Conservation (phyloP, 305 asterid genomes). For the Ajuga reptans region DNA sequence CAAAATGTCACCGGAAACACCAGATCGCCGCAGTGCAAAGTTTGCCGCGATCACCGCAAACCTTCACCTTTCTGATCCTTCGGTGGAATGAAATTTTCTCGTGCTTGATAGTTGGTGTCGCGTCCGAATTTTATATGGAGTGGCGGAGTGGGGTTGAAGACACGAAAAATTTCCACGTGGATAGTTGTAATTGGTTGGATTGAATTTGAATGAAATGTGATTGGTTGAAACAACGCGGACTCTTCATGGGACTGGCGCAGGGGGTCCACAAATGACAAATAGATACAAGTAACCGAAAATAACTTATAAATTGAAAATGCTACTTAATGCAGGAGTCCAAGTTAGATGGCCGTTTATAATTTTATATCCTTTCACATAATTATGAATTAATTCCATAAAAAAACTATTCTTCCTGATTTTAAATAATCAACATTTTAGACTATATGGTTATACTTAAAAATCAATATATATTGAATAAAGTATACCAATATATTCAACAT, state of each 20-base stretch:
- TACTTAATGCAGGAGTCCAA: too few species aligned
- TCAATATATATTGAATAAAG: too few species aligned
- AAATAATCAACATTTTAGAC: too few species aligned
- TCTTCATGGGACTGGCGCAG: constrained; percentile 18
- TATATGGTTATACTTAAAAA: too few species aligned
- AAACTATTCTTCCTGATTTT: too few species aligned
- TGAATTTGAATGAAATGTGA: constrained; percentile 23
- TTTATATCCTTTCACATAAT: too few species aligned
- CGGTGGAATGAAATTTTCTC: constrained; percentile 2
- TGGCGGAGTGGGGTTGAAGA: constrained; percentile 10
- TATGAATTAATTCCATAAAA: too few species aligned
- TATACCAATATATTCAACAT: too few species aligned
- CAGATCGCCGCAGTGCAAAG: constrained; percentile 39
- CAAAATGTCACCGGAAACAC: constrained; percentile 22
- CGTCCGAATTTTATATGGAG: constrained; percentile 9
- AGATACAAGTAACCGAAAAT: too few species aligned
- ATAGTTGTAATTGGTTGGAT: constrained; percentile 27
- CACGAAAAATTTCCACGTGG: constrained; percentile 49
- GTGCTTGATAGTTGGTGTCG: constrained; percentile 5
- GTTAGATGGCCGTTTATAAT: too few species aligned
- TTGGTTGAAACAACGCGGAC: constrained; percentile 51
- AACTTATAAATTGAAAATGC: too few species aligned
- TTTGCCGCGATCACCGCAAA: constrained; percentile 6
- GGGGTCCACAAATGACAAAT: not conserved
- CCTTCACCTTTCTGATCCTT: not conserved